phyloP scores from a whole-genome alignment of 108 stramenopile genomes.

The Epithemia pelagica region DNA sequence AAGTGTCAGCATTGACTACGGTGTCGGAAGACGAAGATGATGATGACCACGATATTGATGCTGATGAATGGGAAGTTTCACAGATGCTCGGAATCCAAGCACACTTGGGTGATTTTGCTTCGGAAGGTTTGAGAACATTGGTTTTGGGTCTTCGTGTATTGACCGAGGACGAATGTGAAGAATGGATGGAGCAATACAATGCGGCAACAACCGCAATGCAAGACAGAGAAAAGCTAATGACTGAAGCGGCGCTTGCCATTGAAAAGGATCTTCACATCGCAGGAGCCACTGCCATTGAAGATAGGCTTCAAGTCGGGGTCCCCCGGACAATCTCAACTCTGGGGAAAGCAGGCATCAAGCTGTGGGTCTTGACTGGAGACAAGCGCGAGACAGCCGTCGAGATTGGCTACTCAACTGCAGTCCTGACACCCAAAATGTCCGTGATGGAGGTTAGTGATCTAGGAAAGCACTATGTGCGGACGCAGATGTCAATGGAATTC shows the following conservation, averaged over 20 bases:
- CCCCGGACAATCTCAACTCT: slow-evolving; percentile 90
- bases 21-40: slow-evolving; percentile 15
- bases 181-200: slow-evolving; percentile 70
- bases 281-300: slow-evolving; percentile 97
- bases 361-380: slow-evolving; percentile 98
- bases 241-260: slow-evolving; percentile 61
- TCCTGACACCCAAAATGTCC: slow-evolving; percentile 88
- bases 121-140: slow-evolving; percentile 91
- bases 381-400: slow-evolving; percentile 97
- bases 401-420: slow-evolving; percentile 91
- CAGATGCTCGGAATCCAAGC: slow-evolving; percentile 62
- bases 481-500: slow-evolving; percentile 78
- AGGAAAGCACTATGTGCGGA: slow-evolving; percentile 43
- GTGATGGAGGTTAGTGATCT: slow-evolving; percentile 82
- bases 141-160: slow-evolving; percentile 85
- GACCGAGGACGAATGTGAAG: slow-evolving; percentile 59
- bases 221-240: slow-evolving; percentile 65
- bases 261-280: slow-evolving; percentile 84
- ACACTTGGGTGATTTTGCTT: slow-evolving; percentile 87
- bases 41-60: slow-evolving; percentile 6
- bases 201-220: slow-evolving; percentile 75
- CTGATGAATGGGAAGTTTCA: slow-evolving; percentile 41
- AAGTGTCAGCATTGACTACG: slow-evolving; percentile 3
- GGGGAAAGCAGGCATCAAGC: slow-evolving; percentile 87
- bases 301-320: slow-evolving; percentile 94